These are phyloP conservation scores for Heracleum sosnowskyi DNA, from an alignment of 129 eudicot species.

Conservation along the genomic window DNA sequence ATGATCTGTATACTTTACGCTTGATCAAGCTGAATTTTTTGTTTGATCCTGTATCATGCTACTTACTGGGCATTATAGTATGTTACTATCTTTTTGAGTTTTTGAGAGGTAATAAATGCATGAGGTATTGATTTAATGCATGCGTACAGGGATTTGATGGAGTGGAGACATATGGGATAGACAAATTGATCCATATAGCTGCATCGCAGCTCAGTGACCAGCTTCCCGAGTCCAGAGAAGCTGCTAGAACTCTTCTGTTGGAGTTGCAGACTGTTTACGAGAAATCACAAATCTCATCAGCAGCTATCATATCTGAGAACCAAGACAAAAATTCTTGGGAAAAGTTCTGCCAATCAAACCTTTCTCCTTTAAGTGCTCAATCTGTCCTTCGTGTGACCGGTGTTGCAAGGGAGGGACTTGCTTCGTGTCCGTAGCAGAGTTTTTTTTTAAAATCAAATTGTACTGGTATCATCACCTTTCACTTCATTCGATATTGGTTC, in stretches of 20 bases:
- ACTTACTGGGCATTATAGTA: neutral
- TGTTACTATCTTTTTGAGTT: neutral
- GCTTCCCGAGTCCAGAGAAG: slow-evolving; percentile 87
- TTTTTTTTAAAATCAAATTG: slow-evolving; percentile 13
- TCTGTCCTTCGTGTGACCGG: slow-evolving; percentile 77
- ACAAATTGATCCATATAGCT: slow-evolving; percentile 61
- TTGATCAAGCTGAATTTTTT: neutral
- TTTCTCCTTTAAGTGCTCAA: slow-evolving; percentile 68
- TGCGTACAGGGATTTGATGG: slow-evolving; percentile 50
- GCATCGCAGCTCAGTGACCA: slow-evolving; percentile 74
- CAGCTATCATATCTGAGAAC: slow-evolving; percentile 26
- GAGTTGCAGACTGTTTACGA: slow-evolving; percentile 48
- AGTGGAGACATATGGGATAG: slow-evolving; percentile 58
- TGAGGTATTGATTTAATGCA: neutral
- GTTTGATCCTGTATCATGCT: neutral
- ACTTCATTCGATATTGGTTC: slow-evolving; percentile 7
- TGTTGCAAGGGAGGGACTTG: slow-evolving; percentile 37
- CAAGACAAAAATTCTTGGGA: slow-evolving; percentile 52
- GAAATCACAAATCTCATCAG: slow-evolving; percentile 31
- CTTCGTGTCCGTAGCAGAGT: slow-evolving; percentile 38
- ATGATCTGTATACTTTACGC: neutral
- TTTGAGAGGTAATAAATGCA: neutral
- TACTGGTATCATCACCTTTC: slow-evolving; percentile 16
- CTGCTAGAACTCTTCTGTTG: slow-evolving; percentile 65
- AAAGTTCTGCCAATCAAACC: slow-evolving; percentile 61